Evolutionary conservation across 2,329 filamentous ascomycete genomes (phyloP).

Genomic region (Exophiala sideris): DNA sequence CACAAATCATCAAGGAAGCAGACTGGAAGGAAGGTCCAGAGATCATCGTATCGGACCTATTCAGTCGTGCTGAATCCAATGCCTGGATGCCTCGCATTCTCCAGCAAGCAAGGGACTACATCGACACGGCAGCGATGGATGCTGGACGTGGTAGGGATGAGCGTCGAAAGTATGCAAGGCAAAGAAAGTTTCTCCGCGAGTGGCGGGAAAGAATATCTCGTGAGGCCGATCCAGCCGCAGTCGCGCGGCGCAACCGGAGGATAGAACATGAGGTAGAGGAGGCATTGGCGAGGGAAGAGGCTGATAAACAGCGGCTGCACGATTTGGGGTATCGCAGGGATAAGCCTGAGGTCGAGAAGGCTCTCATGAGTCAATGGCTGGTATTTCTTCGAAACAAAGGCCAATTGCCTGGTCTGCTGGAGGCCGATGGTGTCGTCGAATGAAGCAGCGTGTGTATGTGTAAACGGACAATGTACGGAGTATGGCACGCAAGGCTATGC

Average conservation of each 20-base stretch:
- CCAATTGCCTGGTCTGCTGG: background rate
- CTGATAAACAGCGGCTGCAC: background rate
- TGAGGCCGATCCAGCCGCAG: background rate
- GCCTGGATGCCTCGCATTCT: conserved; percentile 12
- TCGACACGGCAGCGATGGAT: background rate
- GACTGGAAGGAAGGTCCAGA: background rate
- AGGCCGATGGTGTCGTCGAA: background rate
- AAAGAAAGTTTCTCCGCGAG: too few relatives aligned
- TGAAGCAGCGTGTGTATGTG: too few relatives aligned
- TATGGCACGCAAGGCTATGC: too few relatives aligned
- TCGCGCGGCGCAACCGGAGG: background rate
- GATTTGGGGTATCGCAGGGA: conserved; percentile 8
- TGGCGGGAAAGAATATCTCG: background rate
- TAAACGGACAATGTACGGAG: too few relatives aligned
- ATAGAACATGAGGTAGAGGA: background rate
- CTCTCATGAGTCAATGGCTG: conserved; percentile 14
- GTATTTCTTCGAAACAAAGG: conserved; percentile 3
- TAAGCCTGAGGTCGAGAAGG: conserved; percentile 4
- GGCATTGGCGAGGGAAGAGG: conserved; percentile 4
- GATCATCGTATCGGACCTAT: conserved; percentile 1
- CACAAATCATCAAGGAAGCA: conserved; percentile 1
- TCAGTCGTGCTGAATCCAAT: background rate
- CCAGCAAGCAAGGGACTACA: conserved; percentile 1
- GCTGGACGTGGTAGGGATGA: background rate
- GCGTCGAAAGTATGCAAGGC: background rate